Evolutionary conservation across 768 basidiomycete species (phyloP), one percentile per base, ranked within the genome.

Genomic region (Pleurotus giganteus): DNA sequence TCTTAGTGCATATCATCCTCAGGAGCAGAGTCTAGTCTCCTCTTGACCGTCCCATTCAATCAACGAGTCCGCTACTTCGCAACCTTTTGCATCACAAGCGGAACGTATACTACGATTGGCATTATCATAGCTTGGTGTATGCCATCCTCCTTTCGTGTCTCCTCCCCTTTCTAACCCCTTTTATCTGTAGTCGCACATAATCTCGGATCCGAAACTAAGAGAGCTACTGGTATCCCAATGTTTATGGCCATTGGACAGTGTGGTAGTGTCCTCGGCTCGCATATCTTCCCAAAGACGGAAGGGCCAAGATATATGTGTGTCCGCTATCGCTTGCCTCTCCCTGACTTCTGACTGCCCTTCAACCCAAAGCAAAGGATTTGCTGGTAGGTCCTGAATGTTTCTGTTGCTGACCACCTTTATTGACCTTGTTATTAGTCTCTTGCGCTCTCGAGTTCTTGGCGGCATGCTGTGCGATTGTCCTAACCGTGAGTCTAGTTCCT

Each of bases 221-320:
- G 81, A 53, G 88, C 89, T 0, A 82, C 87, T 0, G 88, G 88
- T 0, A 85, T 89, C 28, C 86, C 87, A 7, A 77, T 88, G 69
- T 89, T 89, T 64, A 89, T 89, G 83, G 79, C 86, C 9, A 88
- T 91, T 32, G 89, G 89, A 0, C 89, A 91, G 63, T 83, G 86
- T 47, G 89, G 88, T 11, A 87, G 87, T 57, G 69, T 89, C 44
- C 73, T 88, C n/a, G 88, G 87, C n/a, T 79, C 87, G 0, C 86
- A 89, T 56, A 70, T 91, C 11, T 90, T 82, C 67, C 89, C 88
- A 0, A 70, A 76, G 13, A 74, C 76, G 0, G 82, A 89, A 34
- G 81, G 82, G 0, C 89, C 89, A 1, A 69, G 69, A 34, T 91
- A 89, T 58, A 79, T 79, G 88, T 89, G 47, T 59, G 83, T 62